phyloP scores from a whole-genome alignment of 164 flowering plant genomes.

The Umbilicus rupestris region DNA sequence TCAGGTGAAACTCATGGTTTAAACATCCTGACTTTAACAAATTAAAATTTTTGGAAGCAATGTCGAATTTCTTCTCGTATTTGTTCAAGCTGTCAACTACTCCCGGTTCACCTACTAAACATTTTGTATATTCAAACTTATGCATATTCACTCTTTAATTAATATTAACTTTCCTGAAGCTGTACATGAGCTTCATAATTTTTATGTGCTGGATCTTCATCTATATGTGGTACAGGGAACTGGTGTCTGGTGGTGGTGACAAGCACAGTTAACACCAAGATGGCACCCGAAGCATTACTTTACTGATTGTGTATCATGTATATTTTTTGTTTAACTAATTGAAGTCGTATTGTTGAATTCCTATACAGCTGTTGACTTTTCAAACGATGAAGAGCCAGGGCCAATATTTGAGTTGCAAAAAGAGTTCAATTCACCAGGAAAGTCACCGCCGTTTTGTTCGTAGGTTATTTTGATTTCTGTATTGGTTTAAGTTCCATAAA shows the following conservation, averaged over 20 bases:
- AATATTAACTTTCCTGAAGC: neutral
- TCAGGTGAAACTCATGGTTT: slow-evolving; percentile 42
- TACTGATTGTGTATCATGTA: neutral
- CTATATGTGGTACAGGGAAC: neutral
- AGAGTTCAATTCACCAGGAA: slow-evolving; percentile 83
- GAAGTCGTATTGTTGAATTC: neutral
- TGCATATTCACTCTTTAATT: neutral
- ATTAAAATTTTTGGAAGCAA: neutral
- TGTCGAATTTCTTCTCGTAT: neutral
- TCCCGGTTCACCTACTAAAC: too few species aligned
- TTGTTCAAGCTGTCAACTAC: neutral
- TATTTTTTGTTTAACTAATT: neutral
- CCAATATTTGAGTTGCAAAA: slow-evolving; percentile 83
- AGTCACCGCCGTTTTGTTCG: slow-evolving; percentile 87
- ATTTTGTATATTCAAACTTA: neutral
- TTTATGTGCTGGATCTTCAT: neutral
- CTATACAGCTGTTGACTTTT: slow-evolving; percentile 79
- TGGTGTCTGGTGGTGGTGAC: neutral
- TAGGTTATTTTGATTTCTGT: slow-evolving; percentile 23
- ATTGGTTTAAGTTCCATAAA: neutral
- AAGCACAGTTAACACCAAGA: neutral
- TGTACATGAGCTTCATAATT: neutral
- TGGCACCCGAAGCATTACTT: neutral
- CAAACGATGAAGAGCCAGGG: slow-evolving; percentile 81
- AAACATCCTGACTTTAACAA: neutral